Evolutionary conservation across 2,329 filamentous ascomycete species (phyloP).

Genomic region (Fusarium proliferatum): DNA sequence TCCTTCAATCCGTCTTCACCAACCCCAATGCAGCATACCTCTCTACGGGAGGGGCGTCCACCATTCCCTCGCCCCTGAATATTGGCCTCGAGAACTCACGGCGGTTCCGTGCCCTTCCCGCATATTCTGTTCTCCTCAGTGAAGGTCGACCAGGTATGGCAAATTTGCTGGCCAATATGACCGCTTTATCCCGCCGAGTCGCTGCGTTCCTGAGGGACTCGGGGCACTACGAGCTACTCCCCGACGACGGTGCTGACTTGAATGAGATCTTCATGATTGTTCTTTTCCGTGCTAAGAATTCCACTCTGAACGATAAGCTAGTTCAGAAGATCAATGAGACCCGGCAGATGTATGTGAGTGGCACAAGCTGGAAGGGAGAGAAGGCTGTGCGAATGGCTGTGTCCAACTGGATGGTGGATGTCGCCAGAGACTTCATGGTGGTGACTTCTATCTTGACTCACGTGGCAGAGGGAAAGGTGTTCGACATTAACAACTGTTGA

Average conservation of each 20-base stretch:
- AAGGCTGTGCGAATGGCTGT: conserved; percentile 86
- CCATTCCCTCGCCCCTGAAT: conserved; percentile 84
- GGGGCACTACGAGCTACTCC: conserved; percentile 74
- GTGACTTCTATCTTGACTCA: conserved; percentile 70
- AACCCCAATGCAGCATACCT: conserved; percentile 92
- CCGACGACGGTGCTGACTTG: conserved; percentile 57
- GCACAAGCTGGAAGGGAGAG: conserved; percentile 79
- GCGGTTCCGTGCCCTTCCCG: conserved; percentile 89
- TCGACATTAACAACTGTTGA: conserved; percentile 40
- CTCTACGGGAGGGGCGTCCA: conserved; percentile 51
- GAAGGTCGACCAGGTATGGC: conserved; percentile 78
- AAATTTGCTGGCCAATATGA: conserved; percentile 77
- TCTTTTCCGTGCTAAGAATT: conserved; percentile 78
- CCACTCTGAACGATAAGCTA: conserved; percentile 70
- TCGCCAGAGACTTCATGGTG: conserved; percentile 72
- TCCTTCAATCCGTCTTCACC: conserved; percentile 73
- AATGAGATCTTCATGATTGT: conserved; percentile 72
- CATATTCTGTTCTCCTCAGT: conserved; percentile 81
- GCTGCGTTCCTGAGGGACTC: conserved; percentile 71
- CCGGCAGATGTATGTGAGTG: conserved; percentile 83
- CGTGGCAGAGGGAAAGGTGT: conserved; percentile 53
- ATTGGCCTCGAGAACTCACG: conserved; percentile 92
- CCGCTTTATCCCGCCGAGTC: conserved; percentile 75
- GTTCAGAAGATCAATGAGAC: conserved; percentile 78
- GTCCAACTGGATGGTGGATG: conserved; percentile 83